Evolutionary conservation across 495 filamentous ascomycete genomes (phyloP).

Genomic region (Chaetomium fimeti): DNA sequence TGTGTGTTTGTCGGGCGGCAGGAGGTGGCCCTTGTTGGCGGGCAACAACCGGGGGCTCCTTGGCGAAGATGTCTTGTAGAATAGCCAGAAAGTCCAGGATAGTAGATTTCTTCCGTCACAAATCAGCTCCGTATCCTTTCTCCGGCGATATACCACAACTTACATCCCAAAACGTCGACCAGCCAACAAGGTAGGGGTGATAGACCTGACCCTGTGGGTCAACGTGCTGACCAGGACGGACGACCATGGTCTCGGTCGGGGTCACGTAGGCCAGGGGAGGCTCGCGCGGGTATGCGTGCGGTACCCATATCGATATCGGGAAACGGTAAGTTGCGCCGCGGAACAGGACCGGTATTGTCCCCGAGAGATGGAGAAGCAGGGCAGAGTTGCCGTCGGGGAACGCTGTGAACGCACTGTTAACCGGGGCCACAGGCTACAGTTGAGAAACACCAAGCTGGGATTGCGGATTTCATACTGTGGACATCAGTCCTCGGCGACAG

Average conservation of each 20-base stretch:
- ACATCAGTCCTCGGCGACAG: slow-evolving; percentile 91
- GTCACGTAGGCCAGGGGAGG: slow-evolving; percentile 84
- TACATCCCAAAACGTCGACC: slow-evolving; percentile 88
- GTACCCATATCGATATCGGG: slow-evolving; percentile 92
- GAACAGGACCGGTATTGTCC: slow-evolving; percentile 84
- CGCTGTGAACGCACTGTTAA: slow-evolving; percentile 50
- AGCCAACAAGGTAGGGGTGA: slow-evolving; percentile 90
- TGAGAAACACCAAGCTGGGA: not conserved
- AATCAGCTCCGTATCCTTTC: slow-evolving; percentile 23
- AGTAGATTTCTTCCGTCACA: slow-evolving; percentile 68
- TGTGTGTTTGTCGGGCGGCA: slow-evolving; percentile 31
- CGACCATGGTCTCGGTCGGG: slow-evolving; percentile 82
- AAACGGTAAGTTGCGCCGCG: slow-evolving; percentile 89
- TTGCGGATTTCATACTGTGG: slow-evolving; percentile 69
- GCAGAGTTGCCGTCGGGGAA: slow-evolving; percentile 86
- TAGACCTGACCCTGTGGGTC: slow-evolving; percentile 92
- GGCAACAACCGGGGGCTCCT: slow-evolving; percentile 86
- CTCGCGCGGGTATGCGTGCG: slow-evolving; percentile 83
- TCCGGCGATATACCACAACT: slow-evolving; percentile 40
- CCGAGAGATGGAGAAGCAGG: slow-evolving; percentile 80
- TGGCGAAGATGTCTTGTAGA: slow-evolving; percentile 83
- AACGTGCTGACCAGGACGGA: slow-evolving; percentile 90
- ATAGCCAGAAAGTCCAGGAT: slow-evolving; percentile 78
- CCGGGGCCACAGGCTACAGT: too few relatives aligned
- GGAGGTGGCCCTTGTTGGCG: slow-evolving; percentile 59